Evolutionary conservation across 768 basidiomycete genomes (phyloP).

Genomic region (Termitomyces eurrhizus): DNA sequence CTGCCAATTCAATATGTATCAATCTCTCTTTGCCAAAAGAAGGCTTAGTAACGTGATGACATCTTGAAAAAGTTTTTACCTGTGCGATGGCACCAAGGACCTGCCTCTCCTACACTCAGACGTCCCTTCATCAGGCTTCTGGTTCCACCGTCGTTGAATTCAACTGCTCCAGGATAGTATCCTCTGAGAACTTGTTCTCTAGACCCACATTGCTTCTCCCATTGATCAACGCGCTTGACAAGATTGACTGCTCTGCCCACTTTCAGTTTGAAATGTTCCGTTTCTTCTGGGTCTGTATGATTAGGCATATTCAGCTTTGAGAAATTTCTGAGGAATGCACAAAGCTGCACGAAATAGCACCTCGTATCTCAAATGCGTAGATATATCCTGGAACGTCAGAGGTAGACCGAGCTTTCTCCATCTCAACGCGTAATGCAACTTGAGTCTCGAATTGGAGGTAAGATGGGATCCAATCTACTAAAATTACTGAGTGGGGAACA

Average conservation of each 20-base stretch:
- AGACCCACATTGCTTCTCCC: conserved; percentile 78
- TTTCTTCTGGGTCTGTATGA: conserved; percentile 20
- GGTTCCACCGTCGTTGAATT: conserved; percentile 30
- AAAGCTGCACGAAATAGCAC: conserved; percentile 29
- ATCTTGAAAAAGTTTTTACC: conserved; percentile 24
- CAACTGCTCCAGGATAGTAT: conserved; percentile 61
- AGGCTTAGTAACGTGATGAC: neutral
- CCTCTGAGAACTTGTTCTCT: conserved; percentile 72
- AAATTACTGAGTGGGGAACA: neutral
- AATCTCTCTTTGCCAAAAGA: conserved; percentile 49
- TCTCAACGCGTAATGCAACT: conserved; percentile 42
- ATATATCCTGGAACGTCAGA: conserved; percentile 74
- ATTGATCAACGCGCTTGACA: conserved; percentile 68
- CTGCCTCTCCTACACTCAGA: conserved; percentile 57
- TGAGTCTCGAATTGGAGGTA: conserved; percentile 63
- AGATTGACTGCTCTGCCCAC: conserved; percentile 78
- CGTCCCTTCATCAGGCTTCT: conserved; percentile 61
- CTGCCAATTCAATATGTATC: conserved; percentile 76
- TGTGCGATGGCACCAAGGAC: conserved; percentile 66
- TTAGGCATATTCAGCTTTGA: neutral
- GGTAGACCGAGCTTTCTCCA: conserved; percentile 44
- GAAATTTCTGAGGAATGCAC: neutral
- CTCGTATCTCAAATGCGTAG: conserved; percentile 77
- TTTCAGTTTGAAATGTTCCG: conserved; percentile 58
- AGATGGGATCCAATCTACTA: conserved; percentile 62